Conservation (phyloP, 1,139 yeast species). For the Scheffersomyces cryptocercus region DNA sequence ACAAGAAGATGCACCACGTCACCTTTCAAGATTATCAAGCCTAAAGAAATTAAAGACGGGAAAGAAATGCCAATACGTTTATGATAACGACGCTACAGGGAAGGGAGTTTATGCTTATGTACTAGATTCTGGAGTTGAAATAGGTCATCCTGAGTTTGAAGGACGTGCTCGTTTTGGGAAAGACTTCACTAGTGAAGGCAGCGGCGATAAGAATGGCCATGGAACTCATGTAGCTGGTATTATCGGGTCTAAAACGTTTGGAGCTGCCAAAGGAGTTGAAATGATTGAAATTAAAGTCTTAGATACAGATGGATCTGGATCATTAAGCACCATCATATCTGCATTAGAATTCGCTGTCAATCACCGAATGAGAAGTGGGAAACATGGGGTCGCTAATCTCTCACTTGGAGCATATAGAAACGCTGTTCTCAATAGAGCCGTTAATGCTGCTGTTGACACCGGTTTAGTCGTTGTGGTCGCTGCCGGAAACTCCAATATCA, state of each 20-base stretch:
- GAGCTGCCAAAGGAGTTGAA: conserved; percentile 71
- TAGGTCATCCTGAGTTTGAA: conserved; percentile 63
- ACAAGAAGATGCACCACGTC: conserved; percentile 64
- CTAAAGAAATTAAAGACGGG: conserved; percentile 30
- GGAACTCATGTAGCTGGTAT: conserved; percentile 91
- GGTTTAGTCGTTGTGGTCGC: conserved; percentile 85
- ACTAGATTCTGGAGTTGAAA: conserved; percentile 74
- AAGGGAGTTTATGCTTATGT: conserved; percentile 68
- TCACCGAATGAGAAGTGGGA: conserved; percentile 45
- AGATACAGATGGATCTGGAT: conserved; percentile 64
- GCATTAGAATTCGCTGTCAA: conserved; percentile 74
- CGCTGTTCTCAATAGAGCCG: conserved; percentile 66
- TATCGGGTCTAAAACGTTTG: conserved; percentile 75
- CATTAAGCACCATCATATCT: conserved; percentile 63
- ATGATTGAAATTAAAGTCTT: conserved; percentile 74
- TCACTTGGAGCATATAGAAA: conserved; percentile 76
- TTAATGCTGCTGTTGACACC: conserved; percentile 65
- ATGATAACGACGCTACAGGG: conserved; percentile 47
- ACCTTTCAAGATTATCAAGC: conserved; percentile 65
- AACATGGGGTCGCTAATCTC: conserved; percentile 71
- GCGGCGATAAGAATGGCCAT: conserved; percentile 70
- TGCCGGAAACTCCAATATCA: conserved; percentile 78
- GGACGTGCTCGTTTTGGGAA: conserved; percentile 59
- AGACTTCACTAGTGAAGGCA: conserved; percentile 64
- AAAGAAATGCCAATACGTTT: conserved; percentile 36